Conservation (phyloP, 257 asterid genomes). For the Linaria vulgaris region DNA sequence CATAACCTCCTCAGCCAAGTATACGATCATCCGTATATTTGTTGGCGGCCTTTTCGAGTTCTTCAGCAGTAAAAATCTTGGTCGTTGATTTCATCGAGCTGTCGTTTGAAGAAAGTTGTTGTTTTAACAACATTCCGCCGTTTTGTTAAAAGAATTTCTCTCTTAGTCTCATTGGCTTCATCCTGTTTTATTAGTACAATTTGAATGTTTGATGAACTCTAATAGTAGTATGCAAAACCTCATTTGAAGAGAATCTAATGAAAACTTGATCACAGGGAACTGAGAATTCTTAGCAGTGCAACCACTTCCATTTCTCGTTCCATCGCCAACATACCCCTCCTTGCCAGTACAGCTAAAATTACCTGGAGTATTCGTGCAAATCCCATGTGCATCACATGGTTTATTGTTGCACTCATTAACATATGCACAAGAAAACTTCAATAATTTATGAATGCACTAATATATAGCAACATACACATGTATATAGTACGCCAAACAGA, state of each 20-base stretch:
- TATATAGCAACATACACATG: no score
- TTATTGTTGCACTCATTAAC: slow-evolving; percentile 46
- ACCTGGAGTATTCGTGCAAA: slow-evolving; percentile 42
- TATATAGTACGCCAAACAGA: no score
- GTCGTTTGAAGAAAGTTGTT: slow-evolving; percentile 32
- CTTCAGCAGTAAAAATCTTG: slow-evolving; percentile 38
- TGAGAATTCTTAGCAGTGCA: slow-evolving; percentile 40
- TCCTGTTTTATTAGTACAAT: background rate
- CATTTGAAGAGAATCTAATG: slow-evolving; percentile 37
- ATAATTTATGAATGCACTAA: no score
- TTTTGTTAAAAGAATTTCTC: slow-evolving; percentile 49
- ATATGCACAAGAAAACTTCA: slow-evolving; percentile 33
- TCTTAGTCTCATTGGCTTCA: slow-evolving; percentile 18
- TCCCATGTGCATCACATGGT: slow-evolving; percentile 43
- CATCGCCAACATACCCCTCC: slow-evolving; percentile 48
- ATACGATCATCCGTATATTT: slow-evolving; percentile 40
- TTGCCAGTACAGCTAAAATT: slow-evolving; percentile 44
- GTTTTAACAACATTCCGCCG: slow-evolving; percentile 46
- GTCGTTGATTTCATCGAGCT: slow-evolving; percentile 27
- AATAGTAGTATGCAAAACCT: background rate
- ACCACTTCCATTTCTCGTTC: slow-evolving; percentile 39
- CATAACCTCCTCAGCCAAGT: slow-evolving; percentile 51
- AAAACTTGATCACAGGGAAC: slow-evolving; percentile 47
- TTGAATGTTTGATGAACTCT: background rate
- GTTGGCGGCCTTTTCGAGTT: slow-evolving; percentile 41